Base-by-base conservation (phyloP, 164 flowering plant species). In the Kalanchoe fedtschenkoi region DNA sequence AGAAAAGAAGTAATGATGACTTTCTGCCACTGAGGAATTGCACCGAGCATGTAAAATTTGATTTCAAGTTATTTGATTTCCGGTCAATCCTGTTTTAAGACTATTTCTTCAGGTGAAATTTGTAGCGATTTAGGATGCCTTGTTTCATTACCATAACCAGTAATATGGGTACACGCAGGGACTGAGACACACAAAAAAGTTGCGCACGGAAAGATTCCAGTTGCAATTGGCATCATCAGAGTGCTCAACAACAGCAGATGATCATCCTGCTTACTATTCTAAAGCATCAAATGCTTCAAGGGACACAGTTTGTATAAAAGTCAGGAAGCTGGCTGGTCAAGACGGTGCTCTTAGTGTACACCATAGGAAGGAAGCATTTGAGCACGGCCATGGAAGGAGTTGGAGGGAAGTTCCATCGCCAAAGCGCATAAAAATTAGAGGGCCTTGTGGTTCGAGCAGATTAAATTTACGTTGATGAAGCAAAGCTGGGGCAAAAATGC, bases 381-480 rank as follows among this genome's bases (percentile, higher is more conserved):
- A 71, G 37, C 60, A 64, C 46, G 78, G 72, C 8, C 28, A 37
- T 17, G 75, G 74, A 47, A 74, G 69, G 65, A 59, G 59, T 7
- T 44, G 13, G 53, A 74, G 77, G 72, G 82, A 80, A 65, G 70
- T 74, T 24, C 68, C 74, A 10, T 72, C 77, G 66, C 82, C 80
- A 5, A 90, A 83, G 72, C 89, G 79, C 16, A 71, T 86, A n/a
- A 91, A 86, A 77, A 80, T 88, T 55, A 83, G 71, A 81, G 93
- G 87, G 21, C 85, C 91, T 24, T 51, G 32, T 24, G 30, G 13
- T 9, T 32, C 24, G 33, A 51, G 30, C 15, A 51, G 56, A 4
- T 76, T 80, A 57, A 70, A 63, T 68, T 24, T 64, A 47, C 77
- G 75, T 47, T 67, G 65, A 32, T 71, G 61, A 59, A 72, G 66